Percentiles rank a stretch among this genome's conserved stretches.
phyloP scores from a whole-genome alignment of 2,329 filamentous ascomycete genomes.

The Monilinia polystroma region DNA sequence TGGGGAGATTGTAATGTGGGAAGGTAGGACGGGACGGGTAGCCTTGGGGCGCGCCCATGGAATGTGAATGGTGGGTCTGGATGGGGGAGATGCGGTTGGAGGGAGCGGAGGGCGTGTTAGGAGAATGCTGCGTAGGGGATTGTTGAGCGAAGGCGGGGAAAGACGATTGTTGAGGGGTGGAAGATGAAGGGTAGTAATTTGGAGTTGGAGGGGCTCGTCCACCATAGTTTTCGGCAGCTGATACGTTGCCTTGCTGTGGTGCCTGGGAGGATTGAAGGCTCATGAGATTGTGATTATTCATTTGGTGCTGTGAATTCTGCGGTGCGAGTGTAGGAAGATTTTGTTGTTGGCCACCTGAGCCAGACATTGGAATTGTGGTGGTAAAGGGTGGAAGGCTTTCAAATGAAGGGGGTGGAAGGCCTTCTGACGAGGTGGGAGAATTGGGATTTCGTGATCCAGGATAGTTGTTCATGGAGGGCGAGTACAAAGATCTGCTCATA shows the following conservation, averaged over 20 bases:
- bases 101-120: slow-evolving; percentile 43
- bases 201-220: slow-evolving; percentile 57
- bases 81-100: slow-evolving; percentile 44
- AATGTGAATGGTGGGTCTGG: slow-evolving; percentile 41
- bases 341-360: slow-evolving; percentile 43
- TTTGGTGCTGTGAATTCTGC: slow-evolving; percentile 40
- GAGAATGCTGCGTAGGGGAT: slow-evolving; percentile 49
- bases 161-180: slow-evolving; percentile 48
- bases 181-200: slow-evolving; percentile 55
- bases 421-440: slow-evolving; percentile 61
- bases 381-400: slow-evolving; percentile 65
- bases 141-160: slow-evolving; percentile 51
- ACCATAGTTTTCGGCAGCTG: slow-evolving; percentile 57
- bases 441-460: slow-evolving; percentile 51
- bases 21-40: slow-evolving; percentile 50
- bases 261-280: slow-evolving; percentile 50
- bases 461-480: slow-evolving; percentile 53
- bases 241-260: slow-evolving; percentile 53
- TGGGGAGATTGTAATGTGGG: slow-evolving; percentile 55
- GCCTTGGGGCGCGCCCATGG: slow-evolving; percentile 56
- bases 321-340: slow-evolving; percentile 43
- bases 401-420: slow-evolving; percentile 65
- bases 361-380: slow-evolving; percentile 56
- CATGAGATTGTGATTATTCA: slow-evolving; percentile 50
- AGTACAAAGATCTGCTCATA: slow-evolving; percentile 54